Evolutionary conservation across 1,284 basidiomycete genomes (phyloP).

Genomic region (Leccinum pallidistipes): DNA sequence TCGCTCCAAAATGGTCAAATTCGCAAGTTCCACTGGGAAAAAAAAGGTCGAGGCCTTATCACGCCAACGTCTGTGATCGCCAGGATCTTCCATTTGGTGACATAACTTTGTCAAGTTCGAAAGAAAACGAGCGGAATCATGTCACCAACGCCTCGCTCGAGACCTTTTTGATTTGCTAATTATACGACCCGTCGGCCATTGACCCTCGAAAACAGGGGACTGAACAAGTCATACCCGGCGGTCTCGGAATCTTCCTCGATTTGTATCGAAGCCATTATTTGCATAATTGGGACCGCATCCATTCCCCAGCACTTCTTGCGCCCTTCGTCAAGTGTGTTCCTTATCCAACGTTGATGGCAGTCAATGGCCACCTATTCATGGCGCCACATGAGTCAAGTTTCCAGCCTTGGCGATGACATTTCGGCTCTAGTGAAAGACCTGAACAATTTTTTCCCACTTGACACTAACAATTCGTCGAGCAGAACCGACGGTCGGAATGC

Average conservation of each 20-base stretch:
- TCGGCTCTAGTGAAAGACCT: neutral
- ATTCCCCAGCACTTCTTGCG: constrained; percentile 34
- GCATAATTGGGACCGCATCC: constrained; percentile 26
- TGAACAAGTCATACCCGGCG: constrained; percentile 1
- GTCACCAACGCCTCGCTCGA: constrained; percentile 13
- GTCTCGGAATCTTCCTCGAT: constrained; percentile 18
- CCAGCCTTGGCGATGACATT: constrained; percentile 2
- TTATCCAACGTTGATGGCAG: constrained; percentile 5
- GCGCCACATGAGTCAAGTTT: constrained; percentile 3
- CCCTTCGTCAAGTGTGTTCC: constrained; percentile 18
- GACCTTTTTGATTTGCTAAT: constrained; percentile 13
- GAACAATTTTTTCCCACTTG: neutral
- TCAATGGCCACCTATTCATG: neutral
- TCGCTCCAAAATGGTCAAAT: constrained; percentile 28
- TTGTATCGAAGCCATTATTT: neutral
- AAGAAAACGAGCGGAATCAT: constrained; percentile 10
- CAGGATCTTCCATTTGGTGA: constrained; percentile 35
- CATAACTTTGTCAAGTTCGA: constrained; percentile 22
- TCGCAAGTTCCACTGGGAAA: constrained; percentile 28
- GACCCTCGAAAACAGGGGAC: constrained; percentile 27
- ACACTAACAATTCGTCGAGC: neutral
- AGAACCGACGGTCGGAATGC: neutral
- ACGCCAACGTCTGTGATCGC: constrained; percentile 25
- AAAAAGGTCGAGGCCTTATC: constrained; percentile 19
- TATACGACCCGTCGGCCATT: constrained; percentile 16